Evolutionary conservation across 441 rosid genomes (phyloP).

Genomic region (Euphorbia celastroides): DNA sequence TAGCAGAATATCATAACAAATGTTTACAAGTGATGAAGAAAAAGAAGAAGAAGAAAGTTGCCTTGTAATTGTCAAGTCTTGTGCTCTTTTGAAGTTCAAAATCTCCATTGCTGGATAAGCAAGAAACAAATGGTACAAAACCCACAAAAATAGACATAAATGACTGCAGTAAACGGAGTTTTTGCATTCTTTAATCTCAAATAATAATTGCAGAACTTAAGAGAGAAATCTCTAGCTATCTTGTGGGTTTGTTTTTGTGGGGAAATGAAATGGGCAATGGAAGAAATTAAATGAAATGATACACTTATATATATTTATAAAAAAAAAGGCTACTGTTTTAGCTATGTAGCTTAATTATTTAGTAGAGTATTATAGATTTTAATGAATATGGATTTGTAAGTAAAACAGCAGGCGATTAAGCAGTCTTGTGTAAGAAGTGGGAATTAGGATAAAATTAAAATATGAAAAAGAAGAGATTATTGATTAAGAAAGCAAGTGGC

Average conservation of each 20-base stretch:
- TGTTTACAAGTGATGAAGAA: neutral
- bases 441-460: neutral
- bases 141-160: constrained; percentile 19
- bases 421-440: constrained; percentile 14
- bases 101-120: constrained; percentile 36
- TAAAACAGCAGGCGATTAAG: constrained; percentile 5
- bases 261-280: constrained; percentile 12
- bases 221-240: neutral
- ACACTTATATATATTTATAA: neutral
- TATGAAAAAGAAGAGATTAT: neutral
- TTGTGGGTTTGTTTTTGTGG: constrained; percentile 7
- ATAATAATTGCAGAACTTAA: neutral
- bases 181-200: constrained; percentile 33
- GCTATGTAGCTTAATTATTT: neutral
- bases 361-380: neutral
- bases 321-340: neutral
- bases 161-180: constrained; percentile 12
- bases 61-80: constrained; percentile 32
- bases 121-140: constrained; percentile 29
- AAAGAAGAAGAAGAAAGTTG: constrained; percentile 12
- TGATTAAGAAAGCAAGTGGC: constrained; percentile 6
- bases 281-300: constrained; percentile 8
- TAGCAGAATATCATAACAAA: neutral
- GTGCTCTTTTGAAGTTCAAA: constrained; percentile 23
- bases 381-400: constrained; percentile 8